Base-by-base conservation (phyloP, 805 yeast genomes). In the Candida vartiovaarae region DNA sequence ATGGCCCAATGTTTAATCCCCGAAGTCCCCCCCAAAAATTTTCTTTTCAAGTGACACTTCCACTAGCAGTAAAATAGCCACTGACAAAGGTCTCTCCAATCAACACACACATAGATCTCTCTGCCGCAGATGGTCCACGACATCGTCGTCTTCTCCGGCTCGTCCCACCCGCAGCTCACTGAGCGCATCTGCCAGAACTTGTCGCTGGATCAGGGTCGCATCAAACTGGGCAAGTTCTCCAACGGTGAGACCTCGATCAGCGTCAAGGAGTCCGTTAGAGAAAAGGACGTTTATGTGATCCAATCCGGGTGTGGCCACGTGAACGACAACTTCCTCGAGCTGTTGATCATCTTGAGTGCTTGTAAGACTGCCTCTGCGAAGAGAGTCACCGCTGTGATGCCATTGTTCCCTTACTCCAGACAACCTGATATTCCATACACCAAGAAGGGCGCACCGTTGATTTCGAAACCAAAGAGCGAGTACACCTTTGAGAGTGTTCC, bases 281-380 rank as follows among this genome's bases (percentile, higher is more conserved):
- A 90, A 52, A 93, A 93, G 64, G 97, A 93, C 61, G 98, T 93
- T 6, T 93, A 84, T 86, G 89, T 88, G 52, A 83, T 91, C 49
- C 96, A 90, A 61, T 80, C 89, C 11, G 95, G 96, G 2, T 84
- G 95, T 27, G 84, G 90, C 8, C 75, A 83, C 40, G 65, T 80
- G 45, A 93, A 93, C 60, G 99, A 93, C 59, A 91, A 87, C 60
- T 86, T 93, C 48, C 86, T 93, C 95, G 99, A 93, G 67, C 70
- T 93, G 52, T 71, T 93, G 59, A 91, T 95, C 49, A 75, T 93
- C 55, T 84, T 93, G 35, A 80, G 93, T 38, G 99, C 98, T 42
- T 91, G 98, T 66, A 82, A 91, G 55, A 96, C 97, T 42, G 99
- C 99, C 3, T 85, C 96, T 23, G 99, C 99, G 24, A 84, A 86